phyloP scores from a whole-genome alignment of 352 stramenopile species.

The Pythium sukuiense region DNA sequence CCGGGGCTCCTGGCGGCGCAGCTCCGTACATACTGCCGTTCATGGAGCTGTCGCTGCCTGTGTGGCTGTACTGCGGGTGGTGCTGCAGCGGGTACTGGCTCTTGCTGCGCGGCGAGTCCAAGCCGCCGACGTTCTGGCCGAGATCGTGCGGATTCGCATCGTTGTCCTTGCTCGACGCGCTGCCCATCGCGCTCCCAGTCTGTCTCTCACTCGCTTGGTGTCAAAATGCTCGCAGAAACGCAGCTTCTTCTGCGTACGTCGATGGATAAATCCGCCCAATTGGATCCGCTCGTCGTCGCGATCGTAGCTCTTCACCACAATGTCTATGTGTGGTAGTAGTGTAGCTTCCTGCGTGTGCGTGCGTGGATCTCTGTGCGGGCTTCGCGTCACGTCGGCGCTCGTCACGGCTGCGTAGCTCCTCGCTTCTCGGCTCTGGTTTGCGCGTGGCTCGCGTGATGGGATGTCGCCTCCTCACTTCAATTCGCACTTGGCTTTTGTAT shows the following conservation, averaged over 20 bases:
- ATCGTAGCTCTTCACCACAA: not conserved
- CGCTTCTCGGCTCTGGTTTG: not conserved
- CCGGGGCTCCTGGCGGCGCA: conserved; percentile 12
- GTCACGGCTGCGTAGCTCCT: not conserved
- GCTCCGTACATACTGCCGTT: conserved; percentile 13
- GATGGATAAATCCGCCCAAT: not conserved
- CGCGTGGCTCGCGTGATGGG: conserved; percentile 4
- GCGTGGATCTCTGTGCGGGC: not conserved
- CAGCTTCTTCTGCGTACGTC: not conserved
- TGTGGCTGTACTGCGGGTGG: conserved; percentile 56
- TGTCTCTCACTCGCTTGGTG: conserved; percentile 4
- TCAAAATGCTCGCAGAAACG: conserved; percentile 5
- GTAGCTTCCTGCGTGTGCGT: not conserved
- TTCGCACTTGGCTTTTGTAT: conserved; percentile 28
- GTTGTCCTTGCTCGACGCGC: conserved; percentile 81
- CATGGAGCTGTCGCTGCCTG: conserved; percentile 30
- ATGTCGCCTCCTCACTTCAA: conserved; percentile 19
- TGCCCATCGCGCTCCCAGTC: conserved; percentile 52
- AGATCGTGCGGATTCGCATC: conserved; percentile 80
- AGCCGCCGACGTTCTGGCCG: conserved; percentile 50
- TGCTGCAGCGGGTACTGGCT: conserved; percentile 64
- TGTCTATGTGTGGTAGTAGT: not conserved
- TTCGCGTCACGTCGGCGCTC: not conserved
- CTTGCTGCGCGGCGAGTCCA: conserved; percentile 19
- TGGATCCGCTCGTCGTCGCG: not conserved